phyloP scores from a whole-genome alignment of 257 asterid species.

The Ilex asprella region DNA sequence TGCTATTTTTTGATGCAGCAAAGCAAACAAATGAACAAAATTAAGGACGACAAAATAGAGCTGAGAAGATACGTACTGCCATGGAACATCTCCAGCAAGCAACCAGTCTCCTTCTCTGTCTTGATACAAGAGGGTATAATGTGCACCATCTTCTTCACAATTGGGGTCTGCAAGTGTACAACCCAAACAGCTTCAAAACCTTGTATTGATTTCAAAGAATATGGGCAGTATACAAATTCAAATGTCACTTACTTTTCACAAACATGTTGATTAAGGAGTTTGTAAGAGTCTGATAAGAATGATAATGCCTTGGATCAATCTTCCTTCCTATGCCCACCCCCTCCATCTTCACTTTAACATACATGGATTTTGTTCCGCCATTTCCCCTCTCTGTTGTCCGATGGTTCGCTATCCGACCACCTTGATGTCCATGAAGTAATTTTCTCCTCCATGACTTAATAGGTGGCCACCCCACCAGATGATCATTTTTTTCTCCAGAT shows the following conservation, averaged over 20 bases:
- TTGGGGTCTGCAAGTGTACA: slow-evolving; percentile 22
- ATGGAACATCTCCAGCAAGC: slow-evolving; percentile 48
- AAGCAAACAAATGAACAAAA: no score
- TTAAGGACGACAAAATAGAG: no score
- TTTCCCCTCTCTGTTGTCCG: no score
- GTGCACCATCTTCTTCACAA: slow-evolving; percentile 13
- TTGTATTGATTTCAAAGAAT: no score
- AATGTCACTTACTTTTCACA: slow-evolving; percentile 34
- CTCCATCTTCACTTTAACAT: slow-evolving; percentile 72
- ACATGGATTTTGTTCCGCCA: slow-evolving; percentile 20
- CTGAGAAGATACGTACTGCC: slow-evolving; percentile 41
- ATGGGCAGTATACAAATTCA: background rate
- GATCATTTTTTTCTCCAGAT: no score
- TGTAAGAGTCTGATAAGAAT: slow-evolving; percentile 30
- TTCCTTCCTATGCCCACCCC: slow-evolving; percentile 68
- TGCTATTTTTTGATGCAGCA: no score
- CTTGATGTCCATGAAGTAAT: no score
- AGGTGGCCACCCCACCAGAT: no score
- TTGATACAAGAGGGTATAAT: slow-evolving; percentile 21
- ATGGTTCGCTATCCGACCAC: no score
- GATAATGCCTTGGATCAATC: slow-evolving; percentile 34
- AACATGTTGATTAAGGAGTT: slow-evolving; percentile 42
- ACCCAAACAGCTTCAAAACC: no score
- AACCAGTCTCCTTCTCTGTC: slow-evolving; percentile 68
- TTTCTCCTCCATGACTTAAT: no score